A percentile compares a stretch with the other conserved stretches of the same genome.
These are phyloP conservation scores for Pythium folliculosum DNA, from an alignment of 352 stramenopile genomes.

Conservation along the genomic window DNA sequence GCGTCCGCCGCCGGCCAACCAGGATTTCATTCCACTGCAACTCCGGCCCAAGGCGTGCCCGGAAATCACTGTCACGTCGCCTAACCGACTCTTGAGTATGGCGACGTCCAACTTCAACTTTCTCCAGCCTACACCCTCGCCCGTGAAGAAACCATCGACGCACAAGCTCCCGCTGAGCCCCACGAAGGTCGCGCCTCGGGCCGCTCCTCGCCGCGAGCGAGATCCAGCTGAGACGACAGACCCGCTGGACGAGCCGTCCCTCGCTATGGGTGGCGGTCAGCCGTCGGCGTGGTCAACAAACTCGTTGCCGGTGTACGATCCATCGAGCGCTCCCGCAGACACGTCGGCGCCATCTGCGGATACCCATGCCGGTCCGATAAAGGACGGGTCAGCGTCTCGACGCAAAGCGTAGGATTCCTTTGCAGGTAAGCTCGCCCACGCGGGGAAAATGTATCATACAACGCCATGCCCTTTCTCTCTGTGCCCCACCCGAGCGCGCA, in stretches of 20 bases:
- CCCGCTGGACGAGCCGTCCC: background rate
- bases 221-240: background rate
- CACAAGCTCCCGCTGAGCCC: background rate
- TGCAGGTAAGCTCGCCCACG: background rate
- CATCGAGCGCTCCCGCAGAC: background rate
- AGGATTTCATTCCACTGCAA: slow-evolving; percentile 5
- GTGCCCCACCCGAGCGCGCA: no score
- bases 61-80: background rate
- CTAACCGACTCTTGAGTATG: slow-evolving; percentile 19
- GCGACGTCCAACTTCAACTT: slow-evolving; percentile 26
- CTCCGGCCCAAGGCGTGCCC: background rate
- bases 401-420: slow-evolving; percentile 9
- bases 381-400: background rate
- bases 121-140: slow-evolving; percentile 9
- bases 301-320: slow-evolving; percentile 19
- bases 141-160: background rate
- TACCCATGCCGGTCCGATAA: background rate
- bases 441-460: slow-evolving; percentile 4
- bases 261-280: background rate
- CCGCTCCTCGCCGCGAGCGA: background rate
- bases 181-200: background rate
- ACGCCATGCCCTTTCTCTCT: background rate
- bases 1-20: slow-evolving; percentile 7
- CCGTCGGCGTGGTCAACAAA: slow-evolving; percentile 28
- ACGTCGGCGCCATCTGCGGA: background rate